A percentile compares a stretch with the other conserved stretches of the same genome.
phyloP scores from a whole-genome alignment of 768 basidiomycete species.

The Russula dissimulans region DNA sequence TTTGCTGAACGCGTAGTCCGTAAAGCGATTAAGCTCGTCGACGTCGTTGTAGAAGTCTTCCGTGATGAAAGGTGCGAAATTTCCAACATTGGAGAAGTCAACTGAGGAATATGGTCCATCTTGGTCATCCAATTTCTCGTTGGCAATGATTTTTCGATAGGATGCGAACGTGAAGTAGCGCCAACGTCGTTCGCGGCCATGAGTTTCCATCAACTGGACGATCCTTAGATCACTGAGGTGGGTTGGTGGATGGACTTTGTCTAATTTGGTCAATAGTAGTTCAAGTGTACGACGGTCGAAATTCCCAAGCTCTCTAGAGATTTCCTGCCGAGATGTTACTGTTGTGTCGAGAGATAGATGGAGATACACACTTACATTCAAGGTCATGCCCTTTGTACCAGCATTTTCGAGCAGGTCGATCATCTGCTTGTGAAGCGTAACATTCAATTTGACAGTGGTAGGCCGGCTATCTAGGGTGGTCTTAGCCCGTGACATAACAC shows the following conservation, averaged over 20 bases:
- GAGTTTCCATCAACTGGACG: constrained; percentile 66
- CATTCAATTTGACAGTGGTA: constrained; percentile 41
- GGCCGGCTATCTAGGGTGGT: neutral
- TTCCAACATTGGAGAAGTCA: constrained; percentile 44
- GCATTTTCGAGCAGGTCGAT: constrained; percentile 63
- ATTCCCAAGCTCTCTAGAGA: constrained; percentile 49
- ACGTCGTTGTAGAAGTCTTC: constrained; percentile 47
- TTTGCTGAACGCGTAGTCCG: constrained; percentile 39
- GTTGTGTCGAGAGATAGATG: neutral
- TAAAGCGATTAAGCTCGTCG: constrained; percentile 34
- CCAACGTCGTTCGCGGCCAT: constrained; percentile 78
- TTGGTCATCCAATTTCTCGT: constrained; percentile 54
- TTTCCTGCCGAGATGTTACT: constrained; percentile 38
- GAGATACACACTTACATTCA: constrained; percentile 41
- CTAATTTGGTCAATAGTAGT: constrained; percentile 62
- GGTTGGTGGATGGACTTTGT: constrained; percentile 51
- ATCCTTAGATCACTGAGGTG: constrained; percentile 69
- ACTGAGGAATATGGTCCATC: constrained; percentile 35
- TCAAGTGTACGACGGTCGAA: constrained; percentile 82
- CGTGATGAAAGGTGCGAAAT: constrained; percentile 39
- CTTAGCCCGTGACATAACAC: neutral
- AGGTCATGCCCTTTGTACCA: constrained; percentile 59
- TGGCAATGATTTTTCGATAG: constrained; percentile 52
- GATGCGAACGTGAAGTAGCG: constrained; percentile 71
- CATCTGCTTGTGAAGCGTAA: constrained; percentile 73